Evolutionary conservation across 768 basidiomycete species (phyloP).

Genomic region (Lactarius hengduanensis): DNA sequence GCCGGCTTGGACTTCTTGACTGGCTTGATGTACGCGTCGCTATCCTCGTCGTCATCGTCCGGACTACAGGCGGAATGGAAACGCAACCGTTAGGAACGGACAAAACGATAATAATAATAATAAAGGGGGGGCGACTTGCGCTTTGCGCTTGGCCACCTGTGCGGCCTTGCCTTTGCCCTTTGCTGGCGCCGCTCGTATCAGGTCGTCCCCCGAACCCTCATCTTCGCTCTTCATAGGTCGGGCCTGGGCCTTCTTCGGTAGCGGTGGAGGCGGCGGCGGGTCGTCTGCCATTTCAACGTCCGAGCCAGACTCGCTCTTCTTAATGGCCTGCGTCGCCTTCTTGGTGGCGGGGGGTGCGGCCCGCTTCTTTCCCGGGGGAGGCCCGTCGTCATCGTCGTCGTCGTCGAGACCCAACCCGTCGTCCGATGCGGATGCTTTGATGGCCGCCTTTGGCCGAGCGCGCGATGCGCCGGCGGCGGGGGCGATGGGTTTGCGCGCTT

Average conservation of each 20-base stretch:
- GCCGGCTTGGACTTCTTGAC: constrained; percentile 51
- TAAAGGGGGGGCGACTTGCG: no score
- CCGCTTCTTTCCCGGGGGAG: constrained; percentile 29
- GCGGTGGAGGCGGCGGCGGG: constrained; percentile 34
- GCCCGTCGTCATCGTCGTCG: constrained; percentile 14
- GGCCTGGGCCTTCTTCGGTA: constrained; percentile 15
- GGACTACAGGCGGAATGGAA: neutral
- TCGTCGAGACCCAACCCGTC: constrained; percentile 26
- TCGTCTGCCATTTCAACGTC: constrained; percentile 35
- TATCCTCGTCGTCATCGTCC: constrained; percentile 13
- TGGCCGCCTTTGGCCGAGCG: constrained; percentile 38
- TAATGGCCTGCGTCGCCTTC: constrained; percentile 29
- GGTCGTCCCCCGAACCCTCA: constrained; percentile 43
- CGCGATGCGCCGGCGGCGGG: constrained; percentile 34
- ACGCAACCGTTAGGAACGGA: neutral
- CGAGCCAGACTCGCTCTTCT: constrained; percentile 34
- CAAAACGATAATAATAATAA: neutral
- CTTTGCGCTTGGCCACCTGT: constrained; percentile 51
- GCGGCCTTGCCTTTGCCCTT: constrained; percentile 50
- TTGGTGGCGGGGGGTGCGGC: constrained; percentile 28
- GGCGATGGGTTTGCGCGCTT: constrained; percentile 34
- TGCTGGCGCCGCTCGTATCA: constrained; percentile 32
- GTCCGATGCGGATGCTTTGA: constrained; percentile 28
- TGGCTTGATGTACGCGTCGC: constrained; percentile 40
- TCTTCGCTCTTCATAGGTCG: constrained; percentile 31